phyloP scores from a whole-genome alignment of 257 asterid species.

The Solanum chilense region DNA sequence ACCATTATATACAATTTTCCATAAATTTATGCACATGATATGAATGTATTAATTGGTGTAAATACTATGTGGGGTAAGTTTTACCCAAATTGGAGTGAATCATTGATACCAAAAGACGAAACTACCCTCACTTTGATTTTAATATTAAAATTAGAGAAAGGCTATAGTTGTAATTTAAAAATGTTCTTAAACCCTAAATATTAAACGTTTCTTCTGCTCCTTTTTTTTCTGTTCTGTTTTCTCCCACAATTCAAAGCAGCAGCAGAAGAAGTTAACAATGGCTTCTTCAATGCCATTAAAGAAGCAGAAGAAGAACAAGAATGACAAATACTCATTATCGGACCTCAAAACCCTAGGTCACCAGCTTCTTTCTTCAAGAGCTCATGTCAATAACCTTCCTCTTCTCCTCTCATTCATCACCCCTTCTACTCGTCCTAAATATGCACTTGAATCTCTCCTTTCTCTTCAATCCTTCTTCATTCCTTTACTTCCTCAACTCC shows the following conservation, averaged over 20 bases:
- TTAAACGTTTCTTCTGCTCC: not conserved
- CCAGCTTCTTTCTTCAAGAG: constrained; percentile 55
- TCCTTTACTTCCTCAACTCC: constrained; percentile 57
- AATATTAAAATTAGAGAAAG: too few species aligned
- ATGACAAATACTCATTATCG: constrained; percentile 9
- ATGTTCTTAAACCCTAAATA: not conserved
- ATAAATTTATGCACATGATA: too few species aligned
- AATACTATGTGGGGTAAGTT: too few species aligned
- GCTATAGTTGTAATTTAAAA: not conserved
- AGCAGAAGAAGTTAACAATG: not conserved
- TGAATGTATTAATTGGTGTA: too few species aligned
- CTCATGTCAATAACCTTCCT: constrained; percentile 69
- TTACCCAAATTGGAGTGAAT: too few species aligned
- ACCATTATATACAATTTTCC: too few species aligned
- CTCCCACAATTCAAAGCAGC: not conserved
- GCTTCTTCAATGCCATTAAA: constrained; percentile 1
- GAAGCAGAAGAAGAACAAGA: constrained; percentile 23
- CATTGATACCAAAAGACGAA: too few species aligned
- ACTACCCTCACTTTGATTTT: too few species aligned
- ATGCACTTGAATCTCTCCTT: constrained; percentile 62
- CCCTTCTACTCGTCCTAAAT: constrained; percentile 37
- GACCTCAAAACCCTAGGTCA: constrained; percentile 56
- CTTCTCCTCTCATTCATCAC: constrained; percentile 45
- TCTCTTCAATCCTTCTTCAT: constrained; percentile 80
- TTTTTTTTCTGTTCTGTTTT: not conserved